Percentiles rank a stretch among this genome's conserved stretches.
Evolutionary conservation across 495 filamentous ascomycete species (phyloP).

Genomic region (Daldinia bambusicola): DNA sequence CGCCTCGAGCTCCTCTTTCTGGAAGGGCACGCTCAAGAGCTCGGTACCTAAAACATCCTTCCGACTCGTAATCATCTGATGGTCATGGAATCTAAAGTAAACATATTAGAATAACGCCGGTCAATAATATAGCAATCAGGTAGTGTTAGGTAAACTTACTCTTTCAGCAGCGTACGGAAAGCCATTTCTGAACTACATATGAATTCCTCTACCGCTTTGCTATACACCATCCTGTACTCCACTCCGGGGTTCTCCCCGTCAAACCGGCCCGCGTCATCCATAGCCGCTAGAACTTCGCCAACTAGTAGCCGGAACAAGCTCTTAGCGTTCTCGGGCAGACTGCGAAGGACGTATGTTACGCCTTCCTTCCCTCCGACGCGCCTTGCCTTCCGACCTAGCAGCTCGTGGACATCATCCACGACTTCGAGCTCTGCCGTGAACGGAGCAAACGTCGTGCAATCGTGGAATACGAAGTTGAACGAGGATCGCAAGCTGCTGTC

Average conservation of each 20-base stretch:
- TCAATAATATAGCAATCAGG: background rate
- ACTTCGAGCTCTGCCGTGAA: constrained; percentile 78
- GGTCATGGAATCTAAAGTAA: constrained; percentile 80
- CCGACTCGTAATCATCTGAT: constrained; percentile 91
- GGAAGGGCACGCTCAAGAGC: constrained; percentile 83
- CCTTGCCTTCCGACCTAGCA: constrained; percentile 84
- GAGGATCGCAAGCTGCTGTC: constrained; percentile 80
- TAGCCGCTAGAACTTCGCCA: constrained; percentile 79
- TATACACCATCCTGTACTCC: constrained; percentile 90
- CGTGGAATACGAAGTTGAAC: constrained; percentile 90
- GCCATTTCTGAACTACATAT: constrained; percentile 96
- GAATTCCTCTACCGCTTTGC: constrained; percentile 95
- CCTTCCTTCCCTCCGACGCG: constrained; percentile 90
- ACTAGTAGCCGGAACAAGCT: constrained; percentile 85
- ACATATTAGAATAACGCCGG: constrained; percentile 40
- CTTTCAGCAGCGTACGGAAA: constrained; percentile 91
- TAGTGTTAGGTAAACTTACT: constrained; percentile 66
- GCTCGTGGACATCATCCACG: constrained; percentile 85
- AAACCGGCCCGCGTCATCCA: constrained; percentile 63
- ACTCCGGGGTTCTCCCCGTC: constrained; percentile 69
- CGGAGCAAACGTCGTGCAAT: constrained; percentile 87
- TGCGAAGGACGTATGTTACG: constrained; percentile 88
- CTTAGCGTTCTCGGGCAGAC: constrained; percentile 90
- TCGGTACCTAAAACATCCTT: constrained; percentile 89
- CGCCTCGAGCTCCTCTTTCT: constrained; percentile 87